Evolutionary conservation across 2,329 filamentous ascomycete genomes (phyloP).

Genomic region (Pseudocercospora ulei): DNA sequence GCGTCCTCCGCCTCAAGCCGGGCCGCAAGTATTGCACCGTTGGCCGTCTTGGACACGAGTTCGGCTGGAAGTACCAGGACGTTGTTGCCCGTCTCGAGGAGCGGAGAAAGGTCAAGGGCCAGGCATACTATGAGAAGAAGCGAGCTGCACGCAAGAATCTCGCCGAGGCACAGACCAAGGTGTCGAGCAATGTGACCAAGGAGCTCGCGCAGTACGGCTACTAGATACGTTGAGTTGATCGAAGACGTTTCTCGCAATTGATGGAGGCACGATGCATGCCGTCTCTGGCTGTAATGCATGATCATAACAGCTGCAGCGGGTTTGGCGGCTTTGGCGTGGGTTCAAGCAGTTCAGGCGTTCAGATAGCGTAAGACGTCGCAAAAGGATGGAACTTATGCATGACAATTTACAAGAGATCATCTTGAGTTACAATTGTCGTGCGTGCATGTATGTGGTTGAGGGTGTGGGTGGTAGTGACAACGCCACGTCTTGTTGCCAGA

Average conservation of each 20-base stretch:
- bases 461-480: too few species aligned
- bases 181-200: constrained; percentile 73
- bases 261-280: constrained; percentile 10
- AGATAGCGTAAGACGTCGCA: constrained; percentile 19
- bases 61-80: constrained; percentile 99
- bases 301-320: constrained; percentile 15
- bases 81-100: constrained; percentile 97
- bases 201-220: constrained; percentile 86
- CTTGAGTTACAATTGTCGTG: too few species aligned
- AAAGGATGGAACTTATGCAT: constrained; percentile 16
- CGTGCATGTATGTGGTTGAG: too few species aligned
- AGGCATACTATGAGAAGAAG: constrained; percentile 99
- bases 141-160: constrained; percentile 88
- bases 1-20: constrained; percentile 92
- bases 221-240: constrained; percentile 47
- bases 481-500: too few species aligned
- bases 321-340: constrained; percentile 14
- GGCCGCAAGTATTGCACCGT: constrained; percentile 99
- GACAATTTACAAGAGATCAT: constrained; percentile 6
- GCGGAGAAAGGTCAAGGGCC: constrained; percentile 98
- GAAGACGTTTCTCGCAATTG: constrained; percentile 9
- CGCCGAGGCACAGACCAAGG: constrained; percentile 84
- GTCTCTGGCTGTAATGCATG: constrained; percentile 13
- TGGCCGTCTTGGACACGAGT: constrained; percentile 93
- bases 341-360: constrained; percentile 17